These are phyloP conservation scores for Zopfia rhizophila DNA, from an alignment of 2,329 filamentous ascomycete species.

Conservation along the genomic window DNA sequence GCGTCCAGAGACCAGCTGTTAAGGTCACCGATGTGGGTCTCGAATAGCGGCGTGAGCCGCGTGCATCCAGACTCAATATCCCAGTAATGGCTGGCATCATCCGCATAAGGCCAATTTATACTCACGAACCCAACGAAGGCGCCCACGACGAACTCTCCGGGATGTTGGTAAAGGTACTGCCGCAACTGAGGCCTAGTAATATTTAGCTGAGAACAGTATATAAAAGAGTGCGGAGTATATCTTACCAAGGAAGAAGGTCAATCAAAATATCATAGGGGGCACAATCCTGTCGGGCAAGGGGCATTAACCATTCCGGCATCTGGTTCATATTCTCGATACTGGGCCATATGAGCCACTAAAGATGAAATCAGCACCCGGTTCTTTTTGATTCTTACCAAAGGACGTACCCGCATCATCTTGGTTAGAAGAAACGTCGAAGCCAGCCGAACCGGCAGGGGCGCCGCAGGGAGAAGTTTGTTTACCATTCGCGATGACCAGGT, in stretches of 20 bases:
- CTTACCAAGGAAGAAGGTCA: slow-evolving; percentile 49
- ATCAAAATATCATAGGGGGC: slow-evolving; percentile 45
- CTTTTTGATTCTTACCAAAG: not conserved
- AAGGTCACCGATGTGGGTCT: slow-evolving; percentile 43
- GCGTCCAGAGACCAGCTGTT: slow-evolving; percentile 47
- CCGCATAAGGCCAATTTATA: slow-evolving; percentile 46
- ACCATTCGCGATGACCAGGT: slow-evolving; percentile 46
- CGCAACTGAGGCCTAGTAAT: slow-evolving; percentile 44
- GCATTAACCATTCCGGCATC: slow-evolving; percentile 49
- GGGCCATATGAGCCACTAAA: slow-evolving; percentile 50
- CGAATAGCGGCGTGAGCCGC: slow-evolving; percentile 46
- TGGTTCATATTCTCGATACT: slow-evolving; percentile 47
- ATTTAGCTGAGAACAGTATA: slow-evolving; percentile 1
- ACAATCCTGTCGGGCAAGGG: slow-evolving; percentile 40
- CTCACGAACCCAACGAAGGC: slow-evolving; percentile 42
- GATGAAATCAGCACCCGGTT: slow-evolving; percentile 17
- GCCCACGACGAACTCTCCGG: slow-evolving; percentile 39
- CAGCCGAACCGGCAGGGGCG: slow-evolving; percentile 39
- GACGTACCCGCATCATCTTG: slow-evolving; percentile 50
- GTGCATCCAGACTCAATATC: slow-evolving; percentile 47
- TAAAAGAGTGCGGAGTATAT: not conserved
- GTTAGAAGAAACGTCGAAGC: slow-evolving; percentile 46
- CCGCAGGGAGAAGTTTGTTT: slow-evolving; percentile 40
- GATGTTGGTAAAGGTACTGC: slow-evolving; percentile 45
- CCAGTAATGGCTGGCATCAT: slow-evolving; percentile 50